Percentiles rank a stretch among this genome's conserved stretches.
phyloP scores from a whole-genome alignment of 306 rosid genomes.

The Gastrolobium bilobum region DNA sequence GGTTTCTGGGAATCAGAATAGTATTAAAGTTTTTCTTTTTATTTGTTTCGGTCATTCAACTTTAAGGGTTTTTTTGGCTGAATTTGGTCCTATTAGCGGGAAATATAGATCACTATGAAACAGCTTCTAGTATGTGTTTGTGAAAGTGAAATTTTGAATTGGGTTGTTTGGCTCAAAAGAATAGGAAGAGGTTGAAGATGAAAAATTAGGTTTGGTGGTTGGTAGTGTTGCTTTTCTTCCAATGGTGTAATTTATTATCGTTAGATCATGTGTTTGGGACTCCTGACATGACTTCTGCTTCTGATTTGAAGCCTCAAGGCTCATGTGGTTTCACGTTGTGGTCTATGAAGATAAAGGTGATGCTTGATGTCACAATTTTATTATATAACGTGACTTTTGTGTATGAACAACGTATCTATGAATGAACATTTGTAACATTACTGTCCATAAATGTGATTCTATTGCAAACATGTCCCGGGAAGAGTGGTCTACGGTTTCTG shows the following conservation, averaged over 20 bases:
- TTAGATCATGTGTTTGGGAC: neutral
- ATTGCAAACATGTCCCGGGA: neutral
- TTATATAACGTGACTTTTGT: neutral
- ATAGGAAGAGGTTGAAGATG: constrained; percentile 2
- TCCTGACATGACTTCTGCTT: neutral
- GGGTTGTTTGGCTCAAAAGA: constrained; percentile 1
- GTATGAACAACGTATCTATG: constrained; percentile 4
- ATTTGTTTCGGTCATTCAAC: constrained; percentile 18
- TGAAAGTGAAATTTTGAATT: neutral
- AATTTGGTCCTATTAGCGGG: neutral
- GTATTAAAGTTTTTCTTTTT: neutral
- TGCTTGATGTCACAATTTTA: neutral
- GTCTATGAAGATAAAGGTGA: constrained; percentile 10
- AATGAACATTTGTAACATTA: neutral
- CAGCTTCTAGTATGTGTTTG: neutral
- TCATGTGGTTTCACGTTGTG: neutral
- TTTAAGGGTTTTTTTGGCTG: constrained; percentile 3
- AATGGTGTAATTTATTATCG: neutral
- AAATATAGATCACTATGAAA: neutral
- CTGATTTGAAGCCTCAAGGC: neutral
- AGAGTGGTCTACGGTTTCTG: constrained; percentile 8
- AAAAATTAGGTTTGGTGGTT: neutral
- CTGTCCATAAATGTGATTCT: neutral
- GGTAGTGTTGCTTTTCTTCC: neutral
- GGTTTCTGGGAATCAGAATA: neutral